Base-by-base conservation (phyloP, 257 asterid genomes). In the Solanum etuberosum region DNA sequence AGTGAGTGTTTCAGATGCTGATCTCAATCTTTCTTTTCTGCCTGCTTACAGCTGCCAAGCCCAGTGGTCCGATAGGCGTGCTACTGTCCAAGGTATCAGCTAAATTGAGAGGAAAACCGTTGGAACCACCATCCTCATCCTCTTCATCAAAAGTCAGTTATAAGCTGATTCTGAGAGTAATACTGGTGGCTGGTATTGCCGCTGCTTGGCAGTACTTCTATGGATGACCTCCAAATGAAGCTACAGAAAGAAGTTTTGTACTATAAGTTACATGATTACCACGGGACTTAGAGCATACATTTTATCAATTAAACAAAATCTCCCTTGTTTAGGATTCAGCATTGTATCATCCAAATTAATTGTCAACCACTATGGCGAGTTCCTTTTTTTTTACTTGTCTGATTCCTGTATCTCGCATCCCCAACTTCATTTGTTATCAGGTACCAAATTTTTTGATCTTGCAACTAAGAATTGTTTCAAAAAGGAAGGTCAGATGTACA, bases 141-240 rank as follows among this genome's bases (percentile, higher is more conserved):
- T 65, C 92, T 4, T 85, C 90, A 82, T 87, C 95, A 1, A 86
- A 84, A 67, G 46, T 88, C 38, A 92, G 92, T 88, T 90, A 90
- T 80, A 96, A 94, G 93, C 92, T 95, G 20, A 83, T 95, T 8
- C 29, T 91, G 65, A 97, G 95, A 89, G 94, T 97, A 40, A 83
- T 65, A 38, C 80, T 94, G 54, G 92, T 97, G 48, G 98, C 94
- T 27, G 91, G 93, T 46, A 70, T 92, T 40, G 99, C 96, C 78
- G 93, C 87, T 86, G 95, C 91, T 76, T 97, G 99, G 98, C 98
- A 95, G 65, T 94, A 87, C 77, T 94, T 89, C 89, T 92, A 77
- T 48, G 92, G 91, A 90, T 95, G 93, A 92, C 90, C 89, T 29
- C 48, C 71, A 63, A 35, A 84, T 87, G 86, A 86, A 89, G 83